Base-by-base conservation (phyloP, 768 basidiomycete genomes). In the Leccinum uliginosum region DNA sequence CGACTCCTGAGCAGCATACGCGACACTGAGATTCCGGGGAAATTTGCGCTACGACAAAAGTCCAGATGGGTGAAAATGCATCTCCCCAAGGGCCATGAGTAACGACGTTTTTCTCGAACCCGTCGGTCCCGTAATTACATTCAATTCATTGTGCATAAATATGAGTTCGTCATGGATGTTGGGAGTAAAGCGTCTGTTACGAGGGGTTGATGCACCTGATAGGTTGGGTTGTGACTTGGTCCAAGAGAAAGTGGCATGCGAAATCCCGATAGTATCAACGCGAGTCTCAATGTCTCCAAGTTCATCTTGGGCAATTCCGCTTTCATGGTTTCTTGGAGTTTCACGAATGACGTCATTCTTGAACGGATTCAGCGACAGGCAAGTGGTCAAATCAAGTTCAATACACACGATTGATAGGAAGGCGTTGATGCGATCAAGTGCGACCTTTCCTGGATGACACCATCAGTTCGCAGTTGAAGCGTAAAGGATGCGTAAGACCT, bases 1-100 rank as follows among this genome's bases (percentile, higher is more conserved):
- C 3, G 87, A 84, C 66, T 91, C 89, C 68, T 95, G 91, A 4
- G 87, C 85, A 8, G 86, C 87, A 66, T 89, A 92, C 3, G 89
- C 84, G 44, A 94, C 78, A 5, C 90, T 89, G 2, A 77, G 76
- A 6, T 73, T 72, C 3, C 88, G 75, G 26, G 91, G 89, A 8
- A 92, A 78, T 59, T 81, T 83, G 68, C 78, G 87, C 79, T 81
- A 87, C 0, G 87, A 83, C 45, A 80, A 78, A 1, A 79, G 73
- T 3, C 71, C 67, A 8, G 73, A 72, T 2, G 78, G 80, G 15
- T 78, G 66, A 64, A 82, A 84, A 67, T 87, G 83, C 83, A 89
- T 82, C 71, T 87, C 86, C 3, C 65, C 78, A 11, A 85, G 69
- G 0, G 85, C 85, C 83, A 87, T 84, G 19, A 86, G 71, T 24